Conservation (phyloP, 345 rosid genomes). For the Odontarrhena argentea region DNA sequence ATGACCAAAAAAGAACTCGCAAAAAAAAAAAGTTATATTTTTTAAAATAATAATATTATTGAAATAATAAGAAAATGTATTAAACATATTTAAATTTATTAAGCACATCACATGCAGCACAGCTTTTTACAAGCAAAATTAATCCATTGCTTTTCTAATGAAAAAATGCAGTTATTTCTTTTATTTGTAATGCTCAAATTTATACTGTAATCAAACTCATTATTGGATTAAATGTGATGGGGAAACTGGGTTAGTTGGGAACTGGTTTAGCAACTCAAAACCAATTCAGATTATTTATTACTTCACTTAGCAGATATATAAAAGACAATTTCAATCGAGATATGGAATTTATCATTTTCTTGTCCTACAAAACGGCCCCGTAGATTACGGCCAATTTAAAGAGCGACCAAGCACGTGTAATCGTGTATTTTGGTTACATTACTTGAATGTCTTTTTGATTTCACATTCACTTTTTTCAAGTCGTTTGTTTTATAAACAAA, state of each 20-base stretch:
- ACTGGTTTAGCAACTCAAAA: conserved; percentile 12
- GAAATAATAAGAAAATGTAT: no score
- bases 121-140: no score
- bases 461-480: neutral
- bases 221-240: neutral
- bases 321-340: neutral
- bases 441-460: conserved; percentile 12
- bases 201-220: no score
- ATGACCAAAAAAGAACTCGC: no score
- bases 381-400: conserved; percentile 27
- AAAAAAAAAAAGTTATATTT: no score
- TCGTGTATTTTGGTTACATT: neutral
- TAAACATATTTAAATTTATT: no score
- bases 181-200: no score
- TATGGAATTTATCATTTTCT: neutral
- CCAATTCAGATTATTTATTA: neutral
- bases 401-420: conserved; percentile 29
- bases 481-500: no score
- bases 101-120: no score
- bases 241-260: conserved; percentile 2
- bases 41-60: no score
- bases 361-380: conserved; percentile 17
- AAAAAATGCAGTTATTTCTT: no score
- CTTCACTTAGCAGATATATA: neutral
- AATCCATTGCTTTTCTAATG: no score